These are phyloP conservation scores for Amauroascus verrucosus DNA, from an alignment of 2,329 filamentous ascomycete genomes.

Conservation along the genomic window DNA sequence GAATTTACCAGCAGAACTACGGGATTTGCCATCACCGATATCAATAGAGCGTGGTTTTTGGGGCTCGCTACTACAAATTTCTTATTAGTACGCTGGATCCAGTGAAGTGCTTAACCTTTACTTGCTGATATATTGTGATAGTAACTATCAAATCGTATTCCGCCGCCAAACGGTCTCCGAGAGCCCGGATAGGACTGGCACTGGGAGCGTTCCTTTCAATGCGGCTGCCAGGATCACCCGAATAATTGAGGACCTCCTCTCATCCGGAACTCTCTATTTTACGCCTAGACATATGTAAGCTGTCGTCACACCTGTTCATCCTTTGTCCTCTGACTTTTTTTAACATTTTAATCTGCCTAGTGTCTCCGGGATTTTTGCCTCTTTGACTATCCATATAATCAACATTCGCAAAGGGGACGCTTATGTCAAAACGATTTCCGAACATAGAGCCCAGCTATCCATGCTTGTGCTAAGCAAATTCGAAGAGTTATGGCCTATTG, in stretches of 20 bases:
- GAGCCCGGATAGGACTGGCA: not conserved
- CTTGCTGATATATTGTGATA: not conserved
- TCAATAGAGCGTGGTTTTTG: not conserved
- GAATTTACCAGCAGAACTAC: not conserved
- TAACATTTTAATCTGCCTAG: not conserved
- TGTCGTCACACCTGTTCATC: conserved; percentile 10
- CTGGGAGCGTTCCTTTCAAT: not conserved
- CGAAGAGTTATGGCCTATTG: conserved; percentile 17
- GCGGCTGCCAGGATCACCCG: conserved; percentile 14
- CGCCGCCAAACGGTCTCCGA: not conserved
- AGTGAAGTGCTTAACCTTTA: not conserved
- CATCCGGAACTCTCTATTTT: conserved; percentile 13
- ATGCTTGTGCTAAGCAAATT: conserved; percentile 21
- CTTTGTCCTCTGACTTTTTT: not conserved
- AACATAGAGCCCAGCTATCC: conserved; percentile 20
- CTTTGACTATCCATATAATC: not conserved
- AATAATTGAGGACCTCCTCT: conserved; percentile 19
- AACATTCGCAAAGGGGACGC: conserved; percentile 13
- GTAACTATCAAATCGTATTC: conserved; percentile 1
- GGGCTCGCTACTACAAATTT: not conserved
- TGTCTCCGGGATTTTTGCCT: not conserved
- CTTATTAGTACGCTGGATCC: not conserved
- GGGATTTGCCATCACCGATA: not conserved
- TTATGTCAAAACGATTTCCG: conserved; percentile 17
- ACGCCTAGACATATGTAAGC: conserved; percentile 10